Conservation (phyloP, 1,284 basidiomycete genomes). For the Hemileia vastatrix region DNA sequence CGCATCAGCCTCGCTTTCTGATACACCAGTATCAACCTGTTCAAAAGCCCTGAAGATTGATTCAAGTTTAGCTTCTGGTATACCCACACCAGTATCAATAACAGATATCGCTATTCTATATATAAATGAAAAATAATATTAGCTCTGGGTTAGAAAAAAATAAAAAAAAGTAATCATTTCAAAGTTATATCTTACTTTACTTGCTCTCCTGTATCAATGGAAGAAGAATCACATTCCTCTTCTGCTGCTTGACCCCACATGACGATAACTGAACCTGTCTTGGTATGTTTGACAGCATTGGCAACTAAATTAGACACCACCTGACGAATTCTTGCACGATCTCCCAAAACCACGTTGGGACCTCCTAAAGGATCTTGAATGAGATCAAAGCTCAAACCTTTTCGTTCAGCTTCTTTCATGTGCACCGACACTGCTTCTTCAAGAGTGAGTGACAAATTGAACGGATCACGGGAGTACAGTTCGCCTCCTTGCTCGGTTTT, state of each 20-base stretch:
- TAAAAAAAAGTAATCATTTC: background rate
- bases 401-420: conserved; percentile 59
- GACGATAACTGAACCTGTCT: conserved; percentile 57
- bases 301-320: conserved; percentile 73
- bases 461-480: conserved; percentile 70
- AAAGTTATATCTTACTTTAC: background rate
- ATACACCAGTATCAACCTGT: conserved; percentile 57
- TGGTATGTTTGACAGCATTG: conserved; percentile 74
- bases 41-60: conserved; percentile 78
- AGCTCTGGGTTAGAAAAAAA: too few species aligned
- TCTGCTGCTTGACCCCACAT: conserved; percentile 50
- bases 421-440: conserved; percentile 56
- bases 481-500: conserved; percentile 69
- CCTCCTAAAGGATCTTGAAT: conserved; percentile 37
- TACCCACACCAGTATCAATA: conserved; percentile 69
- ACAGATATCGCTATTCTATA: conserved; percentile 63
- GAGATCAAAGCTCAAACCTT: conserved; percentile 58
- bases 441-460: conserved; percentile 61
- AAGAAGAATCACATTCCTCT: conserved; percentile 29
- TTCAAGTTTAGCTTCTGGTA: conserved; percentile 61
- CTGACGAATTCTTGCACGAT: conserved; percentile 58
- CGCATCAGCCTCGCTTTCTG: conserved; percentile 1
- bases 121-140: conserved; percentile 26
- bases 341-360: conserved; percentile 36
- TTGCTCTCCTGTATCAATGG: conserved; percentile 24